phyloP scores from a whole-genome alignment of 441 rosid species.

The Breynia disticha region DNA sequence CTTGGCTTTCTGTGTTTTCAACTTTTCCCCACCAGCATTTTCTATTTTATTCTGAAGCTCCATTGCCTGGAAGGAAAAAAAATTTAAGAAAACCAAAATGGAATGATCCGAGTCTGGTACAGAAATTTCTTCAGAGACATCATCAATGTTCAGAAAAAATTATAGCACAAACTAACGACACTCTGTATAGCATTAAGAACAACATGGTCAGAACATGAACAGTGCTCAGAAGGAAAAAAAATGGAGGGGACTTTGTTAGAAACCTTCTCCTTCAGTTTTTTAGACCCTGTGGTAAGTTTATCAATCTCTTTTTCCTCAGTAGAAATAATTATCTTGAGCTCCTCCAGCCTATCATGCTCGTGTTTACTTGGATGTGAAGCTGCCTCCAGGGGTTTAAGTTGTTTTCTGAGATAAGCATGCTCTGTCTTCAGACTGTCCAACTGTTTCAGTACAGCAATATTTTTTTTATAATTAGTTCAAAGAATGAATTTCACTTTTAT shows the following conservation, averaged over 20 bases:
- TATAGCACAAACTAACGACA: not conserved
- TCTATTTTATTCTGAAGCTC: conserved; percentile 84
- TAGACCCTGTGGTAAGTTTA: conserved; percentile 58
- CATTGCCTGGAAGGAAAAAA: conserved; percentile 32
- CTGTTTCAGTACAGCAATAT: conserved; percentile 33
- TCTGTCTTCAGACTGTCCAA: conserved; percentile 71
- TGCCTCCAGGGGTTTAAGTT: conserved; percentile 69
- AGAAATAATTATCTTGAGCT: conserved; percentile 47
- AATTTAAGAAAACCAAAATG: not conserved
- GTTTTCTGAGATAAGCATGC: conserved; percentile 61
- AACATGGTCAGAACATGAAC: not conserved
- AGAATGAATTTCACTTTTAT: conserved; percentile 11
- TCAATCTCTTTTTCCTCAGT: conserved; percentile 68
- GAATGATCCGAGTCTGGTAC: not conserved
- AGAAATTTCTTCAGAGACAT: not conserved
- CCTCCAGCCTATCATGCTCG: conserved; percentile 56
- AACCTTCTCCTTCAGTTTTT: conserved; percentile 73
- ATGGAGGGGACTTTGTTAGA: conserved; percentile 6
- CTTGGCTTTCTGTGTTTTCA: conserved; percentile 72
- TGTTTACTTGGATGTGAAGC: conserved; percentile 72
- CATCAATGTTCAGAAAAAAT: conserved; percentile 1
- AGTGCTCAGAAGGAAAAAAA: conserved; percentile 5
- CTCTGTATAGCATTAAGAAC: conserved; percentile 1
- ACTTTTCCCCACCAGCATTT: conserved; percentile 75
- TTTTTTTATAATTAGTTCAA: too few species aligned